Conservation (phyloP, 2,329 filamentous ascomycete species). For the Trichoderma gracile region DNA sequence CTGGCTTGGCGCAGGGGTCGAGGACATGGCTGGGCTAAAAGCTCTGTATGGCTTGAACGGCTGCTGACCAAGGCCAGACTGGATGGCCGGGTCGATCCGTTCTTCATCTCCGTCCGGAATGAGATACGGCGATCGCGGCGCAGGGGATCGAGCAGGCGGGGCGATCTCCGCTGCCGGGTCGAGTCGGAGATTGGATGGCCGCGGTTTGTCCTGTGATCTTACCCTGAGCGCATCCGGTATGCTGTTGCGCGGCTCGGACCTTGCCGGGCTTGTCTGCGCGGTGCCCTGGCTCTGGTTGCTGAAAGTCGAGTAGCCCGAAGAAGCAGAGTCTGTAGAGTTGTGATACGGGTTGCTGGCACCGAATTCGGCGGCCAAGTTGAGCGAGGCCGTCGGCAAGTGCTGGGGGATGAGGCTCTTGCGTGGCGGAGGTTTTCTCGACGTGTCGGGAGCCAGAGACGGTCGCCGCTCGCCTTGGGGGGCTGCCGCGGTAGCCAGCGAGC, state of each 20-base stretch:
- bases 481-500: constrained; percentile 32
- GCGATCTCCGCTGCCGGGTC: constrained; percentile 39
- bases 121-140: constrained; percentile 35
- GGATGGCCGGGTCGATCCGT: constrained; percentile 31
- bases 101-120: constrained; percentile 31
- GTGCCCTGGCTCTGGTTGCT: constrained; percentile 61
- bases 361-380: constrained; percentile 62
- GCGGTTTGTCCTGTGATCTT: constrained; percentile 48
- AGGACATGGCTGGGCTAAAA: constrained; percentile 19
- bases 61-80: constrained; percentile 29
- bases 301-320: constrained; percentile 63
- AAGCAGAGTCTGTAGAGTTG: constrained; percentile 62
- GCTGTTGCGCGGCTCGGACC: constrained; percentile 40
- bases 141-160: constrained; percentile 31
- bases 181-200: constrained; percentile 36
- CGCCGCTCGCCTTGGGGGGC: constrained; percentile 34
- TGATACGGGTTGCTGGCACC: constrained; percentile 65
- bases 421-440: constrained; percentile 54
- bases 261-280: constrained; percentile 53
- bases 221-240: constrained; percentile 50
- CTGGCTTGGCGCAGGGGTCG: constrained; percentile 7
- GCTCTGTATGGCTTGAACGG: constrained; percentile 24
- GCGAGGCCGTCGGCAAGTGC: constrained; percentile 41
- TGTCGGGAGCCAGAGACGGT: constrained; percentile 50
- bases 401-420: constrained; percentile 50